Conservation (phyloP, 768 basidiomycete species). For the Tricholoma matsutake region DNA sequence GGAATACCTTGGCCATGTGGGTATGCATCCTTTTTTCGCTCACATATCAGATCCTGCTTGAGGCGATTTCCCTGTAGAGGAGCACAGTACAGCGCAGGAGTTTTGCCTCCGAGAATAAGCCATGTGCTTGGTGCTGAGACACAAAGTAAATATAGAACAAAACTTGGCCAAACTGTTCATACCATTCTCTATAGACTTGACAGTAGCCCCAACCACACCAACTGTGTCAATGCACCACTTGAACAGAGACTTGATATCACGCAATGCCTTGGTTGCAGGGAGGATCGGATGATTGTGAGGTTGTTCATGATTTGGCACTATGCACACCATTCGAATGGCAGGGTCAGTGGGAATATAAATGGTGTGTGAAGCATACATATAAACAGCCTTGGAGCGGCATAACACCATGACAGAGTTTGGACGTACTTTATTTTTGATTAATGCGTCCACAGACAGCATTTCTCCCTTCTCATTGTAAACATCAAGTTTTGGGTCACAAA, state of each 20-base stretch:
- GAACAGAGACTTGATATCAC: not conserved
- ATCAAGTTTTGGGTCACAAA: slow-evolving; percentile 10
- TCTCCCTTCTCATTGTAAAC: slow-evolving; percentile 10
- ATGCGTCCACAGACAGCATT: slow-evolving; percentile 11
- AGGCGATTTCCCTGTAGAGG: slow-evolving; percentile 1
- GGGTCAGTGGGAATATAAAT: slow-evolving; percentile 10
- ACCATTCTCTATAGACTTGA: slow-evolving; percentile 15
- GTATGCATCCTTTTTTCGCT: not conserved
- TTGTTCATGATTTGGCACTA: not conserved
- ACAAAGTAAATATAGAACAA: not conserved
- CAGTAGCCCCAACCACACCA: slow-evolving; percentile 11
- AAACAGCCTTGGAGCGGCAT: too few relatives aligned
- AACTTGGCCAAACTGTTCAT: not conserved
- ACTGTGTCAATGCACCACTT: slow-evolving; percentile 4
- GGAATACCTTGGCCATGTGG: not conserved
- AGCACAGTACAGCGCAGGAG: not conserved
- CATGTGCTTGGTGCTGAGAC: slow-evolving; percentile 8
- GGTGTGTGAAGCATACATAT: not conserved
- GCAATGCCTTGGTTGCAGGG: slow-evolving; percentile 10
- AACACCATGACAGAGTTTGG: not conserved
- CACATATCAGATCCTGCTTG: not conserved
- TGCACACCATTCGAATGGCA: slow-evolving; percentile 7
- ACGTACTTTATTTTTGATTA: slow-evolving; percentile 10
- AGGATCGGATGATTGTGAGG: slow-evolving; percentile 19
- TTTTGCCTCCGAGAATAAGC: not conserved